Conservation (phyloP, 345 rosid species). For the Ceriops zippeliana region DNA sequence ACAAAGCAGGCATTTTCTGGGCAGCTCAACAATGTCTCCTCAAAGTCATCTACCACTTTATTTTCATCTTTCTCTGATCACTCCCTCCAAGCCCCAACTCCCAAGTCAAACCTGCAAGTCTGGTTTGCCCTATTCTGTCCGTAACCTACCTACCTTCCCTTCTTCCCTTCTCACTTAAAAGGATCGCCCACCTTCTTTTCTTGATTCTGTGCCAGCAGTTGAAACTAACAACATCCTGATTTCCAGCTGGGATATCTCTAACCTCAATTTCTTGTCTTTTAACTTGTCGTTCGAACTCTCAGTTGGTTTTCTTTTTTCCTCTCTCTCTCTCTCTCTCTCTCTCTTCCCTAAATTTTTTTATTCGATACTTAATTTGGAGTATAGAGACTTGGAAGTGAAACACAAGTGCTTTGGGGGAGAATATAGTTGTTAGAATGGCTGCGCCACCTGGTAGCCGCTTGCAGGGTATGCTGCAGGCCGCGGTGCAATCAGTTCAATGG, state of each 20-base stretch:
- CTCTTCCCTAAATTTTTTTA: neutral
- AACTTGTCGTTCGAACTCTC: conserved; percentile 3
- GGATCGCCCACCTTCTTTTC: conserved; percentile 12
- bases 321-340: neutral
- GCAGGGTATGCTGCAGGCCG: conserved; percentile 66
- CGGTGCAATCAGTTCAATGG: conserved; percentile 93
- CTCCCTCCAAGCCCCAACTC: too few species aligned
- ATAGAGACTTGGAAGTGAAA: neutral
- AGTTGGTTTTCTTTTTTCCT: neutral
- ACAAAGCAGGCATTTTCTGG: conserved; percentile 21
- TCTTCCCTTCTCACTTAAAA: conserved; percentile 10
- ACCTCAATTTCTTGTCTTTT: conserved; percentile 1
- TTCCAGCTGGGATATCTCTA: conserved; percentile 24
- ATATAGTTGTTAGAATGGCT: conserved; percentile 32
- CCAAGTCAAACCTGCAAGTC: conserved; percentile 28
- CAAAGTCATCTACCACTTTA: conserved; percentile 43
- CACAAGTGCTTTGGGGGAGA: neutral
- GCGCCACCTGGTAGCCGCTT: conserved; percentile 52
- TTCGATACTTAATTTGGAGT: neutral
- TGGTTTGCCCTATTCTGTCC: conserved; percentile 9
- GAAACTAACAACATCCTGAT: conserved; percentile 11
- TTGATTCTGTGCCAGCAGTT: conserved; percentile 1
- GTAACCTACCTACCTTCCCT: conserved; percentile 7
- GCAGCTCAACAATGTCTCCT: conserved; percentile 27
- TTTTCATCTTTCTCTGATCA: neutral